A percentile compares a stretch with the other conserved stretches of the same genome.
Conservation (phyloP, 2,329 filamentous ascomycete genomes). For the Drechmeria coniospora region DNA sequence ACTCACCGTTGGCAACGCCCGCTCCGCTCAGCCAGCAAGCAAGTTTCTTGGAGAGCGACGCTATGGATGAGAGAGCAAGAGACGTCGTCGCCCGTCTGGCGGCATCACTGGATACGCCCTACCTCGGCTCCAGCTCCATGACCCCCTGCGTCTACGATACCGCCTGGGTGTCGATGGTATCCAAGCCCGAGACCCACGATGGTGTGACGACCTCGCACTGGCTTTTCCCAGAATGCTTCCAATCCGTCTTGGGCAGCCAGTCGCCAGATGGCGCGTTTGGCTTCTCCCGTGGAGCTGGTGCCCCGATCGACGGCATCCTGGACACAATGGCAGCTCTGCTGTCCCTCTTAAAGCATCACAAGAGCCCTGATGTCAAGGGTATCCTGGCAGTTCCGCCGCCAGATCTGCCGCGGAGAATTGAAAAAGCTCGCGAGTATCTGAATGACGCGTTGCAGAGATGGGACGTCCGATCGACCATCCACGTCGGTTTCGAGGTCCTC, state of each 20-base stretch:
- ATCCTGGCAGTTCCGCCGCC: conserved; percentile 1
- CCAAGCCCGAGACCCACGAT: conserved; percentile 1
- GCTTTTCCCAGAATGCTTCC: conserved; percentile 7
- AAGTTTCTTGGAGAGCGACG: too few relatives aligned
- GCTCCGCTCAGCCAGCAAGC: too few relatives aligned
- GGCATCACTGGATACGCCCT: too few relatives aligned
- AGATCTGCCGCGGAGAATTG: background rate
- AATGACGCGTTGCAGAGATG: conserved; percentile 1
- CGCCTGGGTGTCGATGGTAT: conserved; percentile 7
- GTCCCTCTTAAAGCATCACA: too few relatives aligned
- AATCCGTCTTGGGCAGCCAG: conserved; percentile 4
- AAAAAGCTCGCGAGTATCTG: conserved; percentile 2
- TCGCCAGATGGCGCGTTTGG: conserved; percentile 4
- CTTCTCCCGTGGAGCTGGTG: too few relatives aligned
- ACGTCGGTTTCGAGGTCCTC: conserved; percentile 8
- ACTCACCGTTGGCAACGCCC: too few relatives aligned
- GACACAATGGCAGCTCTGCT: conserved; percentile 6
- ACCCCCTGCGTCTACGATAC: conserved; percentile 5
- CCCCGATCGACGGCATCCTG: conserved; percentile 6
- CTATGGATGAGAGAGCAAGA: too few relatives aligned
- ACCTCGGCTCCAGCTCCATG: conserved; percentile 3
- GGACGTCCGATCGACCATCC: conserved; percentile 3
- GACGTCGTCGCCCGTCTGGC: too few relatives aligned
- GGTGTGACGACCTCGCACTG: conserved; percentile 2
- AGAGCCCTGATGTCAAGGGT: too few relatives aligned